Percentiles rank a stretch among this genome's conserved stretches.
These are phyloP conservation scores for Cystobasidium onofrii DNA, from an alignment of 768 basidiomycete genomes.

Conservation along the genomic window DNA sequence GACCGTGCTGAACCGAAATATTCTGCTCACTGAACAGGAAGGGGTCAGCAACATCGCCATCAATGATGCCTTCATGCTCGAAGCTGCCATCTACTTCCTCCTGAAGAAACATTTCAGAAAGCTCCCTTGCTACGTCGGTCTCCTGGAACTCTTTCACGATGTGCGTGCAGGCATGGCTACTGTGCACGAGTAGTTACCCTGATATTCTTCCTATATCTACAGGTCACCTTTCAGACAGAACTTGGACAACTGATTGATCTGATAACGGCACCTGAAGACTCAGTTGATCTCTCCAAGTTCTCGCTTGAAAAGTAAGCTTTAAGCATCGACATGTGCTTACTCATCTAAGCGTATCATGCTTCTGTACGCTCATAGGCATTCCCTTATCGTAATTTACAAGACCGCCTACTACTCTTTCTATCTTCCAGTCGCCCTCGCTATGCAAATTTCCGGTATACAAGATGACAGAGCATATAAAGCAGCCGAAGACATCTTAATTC, in stretches of 20 bases:
- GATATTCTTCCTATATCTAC: neutral
- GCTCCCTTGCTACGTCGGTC: conserved; percentile 73
- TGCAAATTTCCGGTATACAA: conserved; percentile 58
- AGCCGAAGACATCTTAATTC: conserved; percentile 72
- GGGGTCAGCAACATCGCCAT: conserved; percentile 74
- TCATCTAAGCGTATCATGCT: too few species aligned
- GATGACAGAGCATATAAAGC: conserved; percentile 59
- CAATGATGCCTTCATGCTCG: conserved; percentile 95
- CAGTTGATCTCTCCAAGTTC: conserved; percentile 78
- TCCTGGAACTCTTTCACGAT: conserved; percentile 87
- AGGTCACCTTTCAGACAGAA: conserved; percentile 78
- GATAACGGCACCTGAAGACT: conserved; percentile 85
- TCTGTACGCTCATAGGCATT: conserved; percentile 54
- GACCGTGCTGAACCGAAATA: too few species aligned
- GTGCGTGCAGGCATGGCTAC: conserved; percentile 45
- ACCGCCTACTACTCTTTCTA: conserved; percentile 98
- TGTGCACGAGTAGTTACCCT: neutral
- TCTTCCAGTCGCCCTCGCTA: conserved; percentile 89
- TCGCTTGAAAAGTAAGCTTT: conserved; percentile 70
- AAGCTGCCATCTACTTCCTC: conserved; percentile 82
- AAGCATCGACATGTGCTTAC: too few species aligned
- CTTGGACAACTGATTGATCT: conserved; percentile 93
- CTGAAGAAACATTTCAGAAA: conserved; percentile 75
- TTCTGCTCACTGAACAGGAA: too few species aligned
- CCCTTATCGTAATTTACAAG: conserved; percentile 90